phyloP scores from a whole-genome alignment of 306 rosid species.

The Neltuma alba region DNA sequence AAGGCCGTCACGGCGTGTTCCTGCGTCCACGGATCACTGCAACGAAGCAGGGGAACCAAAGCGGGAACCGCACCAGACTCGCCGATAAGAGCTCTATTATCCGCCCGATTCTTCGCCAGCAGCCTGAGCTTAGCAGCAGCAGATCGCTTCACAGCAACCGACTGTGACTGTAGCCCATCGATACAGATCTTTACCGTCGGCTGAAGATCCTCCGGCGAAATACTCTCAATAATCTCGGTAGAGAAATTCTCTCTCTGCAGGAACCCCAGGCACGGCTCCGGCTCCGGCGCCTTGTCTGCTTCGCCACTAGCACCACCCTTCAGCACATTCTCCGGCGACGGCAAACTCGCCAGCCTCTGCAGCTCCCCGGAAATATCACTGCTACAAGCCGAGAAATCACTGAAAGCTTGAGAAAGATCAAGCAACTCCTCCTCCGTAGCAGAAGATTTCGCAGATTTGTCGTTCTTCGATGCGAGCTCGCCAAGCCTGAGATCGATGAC shows the following conservation, averaged over 20 bases:
- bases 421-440: slow-evolving; percentile 63
- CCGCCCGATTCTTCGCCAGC: slow-evolving; percentile 88
- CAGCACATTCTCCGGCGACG: slow-evolving; percentile 55
- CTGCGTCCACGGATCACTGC: slow-evolving; percentile 91
- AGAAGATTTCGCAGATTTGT: slow-evolving; percentile 43
- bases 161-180: slow-evolving; percentile 74
- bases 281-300: slow-evolving; percentile 37
- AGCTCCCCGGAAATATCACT: slow-evolving; percentile 95
- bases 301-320: slow-evolving; percentile 14
- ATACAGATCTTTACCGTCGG: slow-evolving; percentile 97
- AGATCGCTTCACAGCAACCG: slow-evolving; percentile 80
- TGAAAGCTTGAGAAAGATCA: slow-evolving; percentile 85
- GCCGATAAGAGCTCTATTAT: slow-evolving; percentile 77
- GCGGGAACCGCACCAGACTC: slow-evolving; percentile 94
- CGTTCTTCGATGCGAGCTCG: slow-evolving; percentile 70
- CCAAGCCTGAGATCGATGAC: slow-evolving; percentile 87
- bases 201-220: slow-evolving; percentile 97
- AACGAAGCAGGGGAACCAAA: slow-evolving; percentile 85
- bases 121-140: slow-evolving; percentile 94
- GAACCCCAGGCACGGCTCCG: slow-evolving; percentile 88
- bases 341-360: slow-evolving; percentile 74
- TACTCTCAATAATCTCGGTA: slow-evolving; percentile 92
- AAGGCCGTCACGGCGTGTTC: slow-evolving; percentile 95
- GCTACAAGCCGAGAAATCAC: slow-evolving; percentile 87
- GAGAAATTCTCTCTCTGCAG: slow-evolving; percentile 87